These are phyloP conservation scores for Globisporangium solare DNA, from an alignment of 352 stramenopile species.

Conservation along the genomic window DNA sequence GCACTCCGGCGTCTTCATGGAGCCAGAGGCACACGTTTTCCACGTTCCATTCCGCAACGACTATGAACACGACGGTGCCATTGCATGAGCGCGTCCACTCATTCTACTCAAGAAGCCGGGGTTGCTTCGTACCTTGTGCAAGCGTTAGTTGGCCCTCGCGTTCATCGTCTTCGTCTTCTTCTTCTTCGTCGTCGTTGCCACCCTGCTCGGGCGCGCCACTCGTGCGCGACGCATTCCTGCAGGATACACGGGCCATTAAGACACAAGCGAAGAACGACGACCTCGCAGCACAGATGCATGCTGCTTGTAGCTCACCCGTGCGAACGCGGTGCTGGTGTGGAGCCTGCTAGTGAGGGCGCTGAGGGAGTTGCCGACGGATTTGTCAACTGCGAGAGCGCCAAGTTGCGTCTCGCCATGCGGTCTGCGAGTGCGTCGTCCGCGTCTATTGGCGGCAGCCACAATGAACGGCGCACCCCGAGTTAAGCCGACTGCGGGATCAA, in stretches of 20 bases:
- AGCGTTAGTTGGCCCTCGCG: slow-evolving; percentile 54
- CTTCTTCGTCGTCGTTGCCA: slow-evolving; percentile 24
- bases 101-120: background rate
- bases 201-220: slow-evolving; percentile 10
- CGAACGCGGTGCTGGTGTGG: background rate
- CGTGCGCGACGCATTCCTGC: background rate
- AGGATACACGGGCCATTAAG: no score
- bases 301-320: no score
- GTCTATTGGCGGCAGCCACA: background rate
- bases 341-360: background rate
- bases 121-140: slow-evolving; percentile 36
- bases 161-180: slow-evolving; percentile 47
- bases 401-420: slow-evolving; percentile 42
- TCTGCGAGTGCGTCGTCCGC: slow-evolving; percentile 22
- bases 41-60: slow-evolving; percentile 76
- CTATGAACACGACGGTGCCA: slow-evolving; percentile 10
- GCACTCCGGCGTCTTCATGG: slow-evolving; percentile 66
- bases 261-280: no score
- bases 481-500: no score
- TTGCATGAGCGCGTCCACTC: no score
- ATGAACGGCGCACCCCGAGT: background rate
- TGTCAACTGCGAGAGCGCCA: slow-evolving; percentile 36
- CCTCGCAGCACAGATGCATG: no score
- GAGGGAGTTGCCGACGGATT: slow-evolving; percentile 4
- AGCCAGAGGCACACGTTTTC: slow-evolving; percentile 81